Conservation (phyloP, 257 asterid species). For the Scutellaria minor region DNA sequence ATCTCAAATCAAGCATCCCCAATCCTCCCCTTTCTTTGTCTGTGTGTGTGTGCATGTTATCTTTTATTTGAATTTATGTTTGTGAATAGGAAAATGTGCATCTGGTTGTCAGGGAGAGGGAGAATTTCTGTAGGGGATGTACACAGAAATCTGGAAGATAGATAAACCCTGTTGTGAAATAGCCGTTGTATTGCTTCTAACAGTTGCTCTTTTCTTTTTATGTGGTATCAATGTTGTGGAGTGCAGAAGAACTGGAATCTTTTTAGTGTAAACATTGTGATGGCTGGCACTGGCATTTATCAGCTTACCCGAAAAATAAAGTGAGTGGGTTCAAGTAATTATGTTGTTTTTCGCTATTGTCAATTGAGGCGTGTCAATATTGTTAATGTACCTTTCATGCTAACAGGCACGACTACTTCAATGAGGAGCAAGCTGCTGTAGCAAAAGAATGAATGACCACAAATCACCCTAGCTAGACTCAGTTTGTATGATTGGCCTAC, state of each 20-base stretch:
- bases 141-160: not conserved
- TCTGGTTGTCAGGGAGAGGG: not conserved
- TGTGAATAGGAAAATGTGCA: not conserved
- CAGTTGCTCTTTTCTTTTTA: not conserved
- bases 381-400: slow-evolving; percentile 2
- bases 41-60: not conserved
- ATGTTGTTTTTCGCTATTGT: not conserved
- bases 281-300: slow-evolving; percentile 91
- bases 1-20: too few species aligned
- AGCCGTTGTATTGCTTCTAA: not conserved
- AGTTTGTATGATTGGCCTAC: slow-evolving; percentile 1
- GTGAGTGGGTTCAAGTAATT: slow-evolving; percentile 41
- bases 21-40: not conserved
- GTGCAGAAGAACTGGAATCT: slow-evolving; percentile 96
- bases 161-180: not conserved
- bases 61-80: not conserved
- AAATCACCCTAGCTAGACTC: slow-evolving; percentile 13
- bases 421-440: slow-evolving; percentile 58
- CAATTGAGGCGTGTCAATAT: not conserved
- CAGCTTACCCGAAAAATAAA: slow-evolving; percentile 77
- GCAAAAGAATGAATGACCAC: slow-evolving; percentile 63
- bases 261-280: slow-evolving; percentile 81
- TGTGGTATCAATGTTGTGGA: slow-evolving; percentile 25
- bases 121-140: not conserved
- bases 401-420: slow-evolving; percentile 74